Base-by-base conservation (phyloP, 148 eudicot species). In the Cornus controversa region DNA sequence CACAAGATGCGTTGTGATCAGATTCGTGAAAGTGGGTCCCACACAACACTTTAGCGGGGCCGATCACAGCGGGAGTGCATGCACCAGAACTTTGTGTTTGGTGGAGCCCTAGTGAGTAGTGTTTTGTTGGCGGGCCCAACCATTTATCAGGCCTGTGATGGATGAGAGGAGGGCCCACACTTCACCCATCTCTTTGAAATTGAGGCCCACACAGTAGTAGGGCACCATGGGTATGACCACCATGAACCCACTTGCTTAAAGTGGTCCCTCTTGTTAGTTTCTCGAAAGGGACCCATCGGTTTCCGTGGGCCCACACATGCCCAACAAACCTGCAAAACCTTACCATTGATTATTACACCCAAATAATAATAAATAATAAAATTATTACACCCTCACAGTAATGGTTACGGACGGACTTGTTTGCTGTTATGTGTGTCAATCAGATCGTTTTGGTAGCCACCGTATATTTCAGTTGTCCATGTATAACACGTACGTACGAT, bases 21-120 rank as follows among this genome's bases (percentile, higher is more conserved):
- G 20, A 50, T 50, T 50, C 18, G 57, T 50, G 57, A 50, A 50
- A 50, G 57, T 16, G 57, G 57, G 57, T 11, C 18, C 18, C 57
- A 50, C 57, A 0, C 20, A 16, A 50, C 4, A 11, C 20, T 50
- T 50, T 11, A 50, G 57, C 14, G 57, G 57, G 57, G 10, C 22
- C 24, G 54, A 37, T n/a, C 23, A n/a, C 50, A 22, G 34, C n/a
- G 34, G 4, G 72, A 37, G 37, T 36, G 58, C 42, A 57, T 36
- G 58, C 42, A 36, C 25, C 27, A 2, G 69, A 26, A 6, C 42
- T 36, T 22, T 5, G 42, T 58, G 79, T 36, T 4, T 69, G 79
- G 74, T 77, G 80, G 80, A 77, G 45, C 45, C 80, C 80, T 58
- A 23, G 74, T 74, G 60, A 68, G n/a, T n/a, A n/a, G n/a, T n/a